Evolutionary conservation across 73 alveolate species (phyloP).

Genomic region (Paramecium bursaria): DNA sequence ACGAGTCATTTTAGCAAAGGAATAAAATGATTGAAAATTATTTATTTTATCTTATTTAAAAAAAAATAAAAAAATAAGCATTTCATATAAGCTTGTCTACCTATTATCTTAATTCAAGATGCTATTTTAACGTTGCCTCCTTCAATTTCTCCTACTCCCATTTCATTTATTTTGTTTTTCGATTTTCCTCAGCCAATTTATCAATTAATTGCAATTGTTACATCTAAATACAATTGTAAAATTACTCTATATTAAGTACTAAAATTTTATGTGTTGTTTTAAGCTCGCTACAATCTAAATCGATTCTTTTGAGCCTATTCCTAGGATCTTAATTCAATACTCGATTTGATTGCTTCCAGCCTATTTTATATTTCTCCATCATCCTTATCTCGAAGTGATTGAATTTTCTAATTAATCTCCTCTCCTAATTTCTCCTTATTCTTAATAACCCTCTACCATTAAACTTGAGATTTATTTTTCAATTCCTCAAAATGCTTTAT

Average conservation of each 20-base stretch:
- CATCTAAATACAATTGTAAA: neutral
- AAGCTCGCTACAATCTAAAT: slow-evolving; percentile 31
- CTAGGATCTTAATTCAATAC: neutral
- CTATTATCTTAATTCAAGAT: slow-evolving; percentile 29
- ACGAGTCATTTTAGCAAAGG: slow-evolving; percentile 3
- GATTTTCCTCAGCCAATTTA: slow-evolving; percentile 34
- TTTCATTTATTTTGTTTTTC: slow-evolving; percentile 4
- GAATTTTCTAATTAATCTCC: slow-evolving; percentile 3
- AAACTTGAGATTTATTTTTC: neutral
- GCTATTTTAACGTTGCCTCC: slow-evolving; percentile 36
- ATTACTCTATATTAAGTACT: slow-evolving; percentile 30
- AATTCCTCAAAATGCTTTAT: slow-evolving; percentile 2
- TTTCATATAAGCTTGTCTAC: slow-evolving; percentile 31
- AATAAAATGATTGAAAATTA: too few species aligned
- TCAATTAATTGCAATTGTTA: slow-evolving; percentile 25
- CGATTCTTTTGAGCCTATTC: slow-evolving; percentile 37
- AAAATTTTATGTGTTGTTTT: slow-evolving; percentile 30
- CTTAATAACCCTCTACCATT: neutral
- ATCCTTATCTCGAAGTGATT: neutral
- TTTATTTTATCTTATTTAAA: neutral
- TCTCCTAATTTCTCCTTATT: slow-evolving; percentile 22
- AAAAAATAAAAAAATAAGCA: neutral
- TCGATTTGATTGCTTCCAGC: neutral
- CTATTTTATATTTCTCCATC: slow-evolving; percentile 47
- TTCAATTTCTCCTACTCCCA: neutral